phyloP scores from a whole-genome alignment of 2,329 filamentous ascomycete genomes.

The Fusarium sp. region DNA sequence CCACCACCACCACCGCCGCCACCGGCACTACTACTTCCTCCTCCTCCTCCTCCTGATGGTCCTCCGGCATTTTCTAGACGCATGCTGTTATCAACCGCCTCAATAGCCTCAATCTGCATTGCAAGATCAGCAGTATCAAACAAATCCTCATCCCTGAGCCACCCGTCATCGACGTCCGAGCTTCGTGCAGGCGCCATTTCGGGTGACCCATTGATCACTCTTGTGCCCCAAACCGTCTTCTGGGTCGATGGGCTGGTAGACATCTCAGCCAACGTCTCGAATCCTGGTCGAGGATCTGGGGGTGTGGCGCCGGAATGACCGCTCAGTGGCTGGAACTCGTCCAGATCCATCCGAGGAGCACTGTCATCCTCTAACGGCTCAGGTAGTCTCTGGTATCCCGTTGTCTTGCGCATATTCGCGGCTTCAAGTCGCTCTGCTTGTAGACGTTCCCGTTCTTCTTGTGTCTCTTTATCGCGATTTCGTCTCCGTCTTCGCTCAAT shows the following conservation, averaged over 20 bases:
- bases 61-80: slow-evolving; percentile 31
- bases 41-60: slow-evolving; percentile 27
- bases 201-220: slow-evolving; percentile 70
- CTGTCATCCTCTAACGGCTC: slow-evolving; percentile 54
- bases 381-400: slow-evolving; percentile 53
- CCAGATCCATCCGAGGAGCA: slow-evolving; percentile 59
- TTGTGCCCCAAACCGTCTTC: slow-evolving; percentile 94
- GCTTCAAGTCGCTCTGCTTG: slow-evolving; percentile 85
- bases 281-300: slow-evolving; percentile 68
- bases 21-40: background rate
- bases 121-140: slow-evolving; percentile 70
- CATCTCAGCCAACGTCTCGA: slow-evolving; percentile 77
- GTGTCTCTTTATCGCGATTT: slow-evolving; percentile 83
- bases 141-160: slow-evolving; percentile 84
- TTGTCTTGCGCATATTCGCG: slow-evolving; percentile 69
- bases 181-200: slow-evolving; percentile 55
- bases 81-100: slow-evolving; percentile 51
- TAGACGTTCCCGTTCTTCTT: slow-evolving; percentile 86
- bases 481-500: slow-evolving; percentile 80
- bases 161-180: slow-evolving; percentile 74
- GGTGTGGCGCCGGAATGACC: slow-evolving; percentile 63
- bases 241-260: slow-evolving; percentile 82
- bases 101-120: slow-evolving; percentile 67
- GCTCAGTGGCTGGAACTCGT: slow-evolving; percentile 74
- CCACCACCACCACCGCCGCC: slow-evolving; percentile 50